A percentile compares a stretch with the other conserved stretches of the same genome.
Evolutionary conservation across 1,139 yeast genomes (phyloP).

Genomic region (Entelexis paramagnoliae): DNA sequence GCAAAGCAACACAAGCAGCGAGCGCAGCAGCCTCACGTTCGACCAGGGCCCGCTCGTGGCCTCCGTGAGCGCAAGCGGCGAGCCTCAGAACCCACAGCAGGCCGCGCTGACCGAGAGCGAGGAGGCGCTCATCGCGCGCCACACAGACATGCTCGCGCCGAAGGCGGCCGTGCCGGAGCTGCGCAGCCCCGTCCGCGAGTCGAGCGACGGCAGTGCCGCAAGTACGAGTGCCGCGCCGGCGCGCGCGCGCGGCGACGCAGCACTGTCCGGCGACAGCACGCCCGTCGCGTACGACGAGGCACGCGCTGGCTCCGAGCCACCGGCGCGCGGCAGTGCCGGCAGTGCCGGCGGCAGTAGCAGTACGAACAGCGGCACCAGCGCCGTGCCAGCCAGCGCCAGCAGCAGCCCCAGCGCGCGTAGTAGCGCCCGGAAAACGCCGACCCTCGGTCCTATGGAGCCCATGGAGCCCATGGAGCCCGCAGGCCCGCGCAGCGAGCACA

Average conservation of each 20-base stretch:
- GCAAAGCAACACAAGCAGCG: neutral
- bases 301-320: too few species aligned
- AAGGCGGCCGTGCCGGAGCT: slow-evolving; percentile 1
- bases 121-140: slow-evolving; percentile 10
- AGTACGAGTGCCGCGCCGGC: neutral
- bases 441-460: slow-evolving; percentile 13
- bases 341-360: too few species aligned
- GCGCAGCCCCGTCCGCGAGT: neutral
- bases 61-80: slow-evolving; percentile 10
- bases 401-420: neutral
- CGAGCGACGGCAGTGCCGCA: neutral
- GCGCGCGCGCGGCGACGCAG: too few species aligned
- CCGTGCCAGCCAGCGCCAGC: neutral
- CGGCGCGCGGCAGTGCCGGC: too few species aligned
- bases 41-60: slow-evolving; percentile 9
- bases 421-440: neutral
- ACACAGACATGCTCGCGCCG: slow-evolving; percentile 9
- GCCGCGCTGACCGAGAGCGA: slow-evolving; percentile 5
- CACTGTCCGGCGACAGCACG: too few species aligned
- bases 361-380: too few species aligned
- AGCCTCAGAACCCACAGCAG: neutral
- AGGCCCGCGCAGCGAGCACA: neutral
- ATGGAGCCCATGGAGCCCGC: slow-evolving; percentile 7
- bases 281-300: too few species aligned
- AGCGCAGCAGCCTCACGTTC: neutral